Conservation (phyloP, 1,284 basidiomycete species). For the Malassezia vespertilionis region DNA sequence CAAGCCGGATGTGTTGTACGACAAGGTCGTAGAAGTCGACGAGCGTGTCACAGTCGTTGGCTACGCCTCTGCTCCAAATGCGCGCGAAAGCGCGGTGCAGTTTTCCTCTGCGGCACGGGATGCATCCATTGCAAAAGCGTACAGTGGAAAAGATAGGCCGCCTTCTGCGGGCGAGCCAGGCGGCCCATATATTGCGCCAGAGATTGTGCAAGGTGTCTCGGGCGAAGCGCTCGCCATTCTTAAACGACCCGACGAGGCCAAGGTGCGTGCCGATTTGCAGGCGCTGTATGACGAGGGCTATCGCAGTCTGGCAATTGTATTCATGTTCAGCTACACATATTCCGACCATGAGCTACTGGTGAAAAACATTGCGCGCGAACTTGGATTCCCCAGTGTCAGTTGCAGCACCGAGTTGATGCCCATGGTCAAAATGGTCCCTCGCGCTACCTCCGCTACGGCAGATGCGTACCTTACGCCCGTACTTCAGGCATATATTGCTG, state of each 20-base stretch:
- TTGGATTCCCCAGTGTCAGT: conserved; percentile 80
- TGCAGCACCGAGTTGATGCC: conserved; percentile 76
- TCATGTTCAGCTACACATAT: conserved; percentile 85
- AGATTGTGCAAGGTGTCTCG: conserved; percentile 66
- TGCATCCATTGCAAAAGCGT: conserved; percentile 19
- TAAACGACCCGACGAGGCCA: conserved; percentile 54
- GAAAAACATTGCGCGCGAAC: conserved; percentile 60
- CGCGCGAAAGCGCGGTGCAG: conserved; percentile 55
- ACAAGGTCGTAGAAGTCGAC: conserved; percentile 71
- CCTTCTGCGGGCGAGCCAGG: conserved; percentile 49
- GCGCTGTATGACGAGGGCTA: conserved; percentile 65
- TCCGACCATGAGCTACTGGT: conserved; percentile 67
- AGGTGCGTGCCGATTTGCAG: conserved; percentile 55
- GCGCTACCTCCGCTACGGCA: conserved; percentile 81
- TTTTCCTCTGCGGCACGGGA: conserved; percentile 21
- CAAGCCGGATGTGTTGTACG: conserved; percentile 68
- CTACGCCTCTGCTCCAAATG: conserved; percentile 75
- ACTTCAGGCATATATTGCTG: conserved; percentile 71
- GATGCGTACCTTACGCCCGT: conserved; percentile 95
- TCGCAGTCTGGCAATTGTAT: conserved; percentile 70
- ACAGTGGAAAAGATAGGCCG: conserved; percentile 49
- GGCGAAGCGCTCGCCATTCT: conserved; percentile 85
- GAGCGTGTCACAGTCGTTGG: conserved; percentile 89
- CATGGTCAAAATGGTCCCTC: conserved; percentile 81
- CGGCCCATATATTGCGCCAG: conserved; percentile 58